Evolutionary conservation across 2,329 filamentous ascomycete genomes (phyloP).

Genomic region (Volutella citrinella): DNA sequence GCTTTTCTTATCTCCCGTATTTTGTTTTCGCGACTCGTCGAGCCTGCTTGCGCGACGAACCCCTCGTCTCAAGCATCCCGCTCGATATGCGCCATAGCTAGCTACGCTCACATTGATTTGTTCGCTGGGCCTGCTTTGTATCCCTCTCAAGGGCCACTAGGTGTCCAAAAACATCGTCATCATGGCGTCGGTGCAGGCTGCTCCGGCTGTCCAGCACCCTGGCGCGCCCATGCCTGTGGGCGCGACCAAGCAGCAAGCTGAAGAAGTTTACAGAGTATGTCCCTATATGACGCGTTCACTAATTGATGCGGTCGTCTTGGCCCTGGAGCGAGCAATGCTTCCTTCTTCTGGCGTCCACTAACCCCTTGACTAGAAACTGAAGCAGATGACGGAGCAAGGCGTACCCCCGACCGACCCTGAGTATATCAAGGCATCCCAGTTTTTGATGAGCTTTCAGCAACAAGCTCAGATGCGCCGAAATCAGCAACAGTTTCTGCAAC

Average conservation of each 20-base stretch:
- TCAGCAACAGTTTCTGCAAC: constrained; percentile 42
- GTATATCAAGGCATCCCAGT: constrained; percentile 75
- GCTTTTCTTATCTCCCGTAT: constrained; percentile 13
- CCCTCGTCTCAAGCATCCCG: constrained; percentile 11
- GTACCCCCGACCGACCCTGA: constrained; percentile 82
- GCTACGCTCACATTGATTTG: constrained; percentile 19
- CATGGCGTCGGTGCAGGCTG: constrained; percentile 80
- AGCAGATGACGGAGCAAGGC: constrained; percentile 83
- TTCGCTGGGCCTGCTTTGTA: no score
- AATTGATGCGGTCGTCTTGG: no score
- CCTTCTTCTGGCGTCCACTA: constrained; percentile 15
- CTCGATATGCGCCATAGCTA: constrained; percentile 41
- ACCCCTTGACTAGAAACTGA: constrained; percentile 65
- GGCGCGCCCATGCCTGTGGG: constrained; percentile 61
- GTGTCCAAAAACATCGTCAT: constrained; percentile 30
- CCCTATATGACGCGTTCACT: constrained; percentile 5
- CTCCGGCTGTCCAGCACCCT: constrained; percentile 65
- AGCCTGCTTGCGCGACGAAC: constrained; percentile 21
- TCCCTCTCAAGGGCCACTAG: constrained; percentile 18
- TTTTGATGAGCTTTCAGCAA: constrained; percentile 70
- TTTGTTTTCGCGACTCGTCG: constrained; percentile 25
- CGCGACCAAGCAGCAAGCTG: constrained; percentile 73
- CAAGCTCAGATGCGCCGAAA: constrained; percentile 55
- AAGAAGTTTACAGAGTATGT: constrained; percentile 67
- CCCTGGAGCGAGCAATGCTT: no score